Base-by-base conservation (phyloP, 768 basidiomycete genomes). In the Rhodotorula sphaerocarpa region DNA sequence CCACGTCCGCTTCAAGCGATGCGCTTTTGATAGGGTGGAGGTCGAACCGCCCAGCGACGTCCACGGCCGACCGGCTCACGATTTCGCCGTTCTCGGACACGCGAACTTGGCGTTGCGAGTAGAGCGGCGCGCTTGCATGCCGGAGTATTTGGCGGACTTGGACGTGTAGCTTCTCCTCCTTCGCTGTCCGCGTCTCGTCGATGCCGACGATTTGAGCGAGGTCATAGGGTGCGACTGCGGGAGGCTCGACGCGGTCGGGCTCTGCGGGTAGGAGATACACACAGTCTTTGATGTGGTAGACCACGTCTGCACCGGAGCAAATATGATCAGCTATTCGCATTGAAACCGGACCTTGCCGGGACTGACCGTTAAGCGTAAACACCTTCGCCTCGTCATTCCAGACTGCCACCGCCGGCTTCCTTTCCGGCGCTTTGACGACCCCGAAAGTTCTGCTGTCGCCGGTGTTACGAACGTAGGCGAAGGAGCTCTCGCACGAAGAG, bases 131-230 rank as follows among this genome's bases (percentile, higher is more conserved):
- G 3, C n/a, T 16, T 4, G n/a, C n/a, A n/a, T n/a, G n/a, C n/a
- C n/a, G n/a, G n/a, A n/a, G n/a, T n/a, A n/a, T n/a, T n/a, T n/a
- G n/a, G n/a, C n/a, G n/a, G n/a, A n/a, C n/a, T n/a, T n/a, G n/a
- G n/a, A n/a, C n/a, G 36, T 16, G 36, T 39, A 16, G 16, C 10
- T 16, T 39, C 36, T 9, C 36, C 36, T 39, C 36, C 15, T n/a
- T 36, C 3, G 31, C n/a, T 20, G 10, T 41, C 25, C 20, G 20
- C 14, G 30, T 50, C 57, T 48, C 44, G 7, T 5, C 3, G 43
- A 46, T 3, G 25, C 20, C 33, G 46, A 57, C n/a, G n/a, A 58
- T 12, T 0, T 39, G 47, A 23, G 57, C 57, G 48, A 58, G 47
- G 10, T 36, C 46, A 4, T 12, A 27, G 2, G 57, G 48, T 3